phyloP scores from a whole-genome alignment of 768 basidiomycete genomes.

The Psilocybe sp. region DNA sequence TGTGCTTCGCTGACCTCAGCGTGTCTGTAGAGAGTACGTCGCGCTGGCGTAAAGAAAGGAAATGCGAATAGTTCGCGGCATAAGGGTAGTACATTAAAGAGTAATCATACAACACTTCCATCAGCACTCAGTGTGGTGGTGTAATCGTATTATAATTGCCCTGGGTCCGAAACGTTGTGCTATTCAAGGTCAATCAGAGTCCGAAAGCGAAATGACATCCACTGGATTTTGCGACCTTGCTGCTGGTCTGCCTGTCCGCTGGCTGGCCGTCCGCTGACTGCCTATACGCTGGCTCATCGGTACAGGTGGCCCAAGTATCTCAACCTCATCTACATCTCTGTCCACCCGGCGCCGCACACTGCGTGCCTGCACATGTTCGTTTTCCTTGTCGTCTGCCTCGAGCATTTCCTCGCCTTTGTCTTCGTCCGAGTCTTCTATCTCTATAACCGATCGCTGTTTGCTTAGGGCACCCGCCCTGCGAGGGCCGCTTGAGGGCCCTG shows the following conservation, averaged over 20 bases:
- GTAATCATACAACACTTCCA: too few relatives aligned
- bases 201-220: conserved; percentile 61
- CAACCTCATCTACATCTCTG: background rate
- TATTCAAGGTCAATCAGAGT: conserved; percentile 22
- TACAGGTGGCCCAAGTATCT: background rate
- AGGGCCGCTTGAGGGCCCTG: background rate
- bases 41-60: too few relatives aligned
- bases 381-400: conserved; percentile 63
- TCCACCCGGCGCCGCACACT: conserved; percentile 43
- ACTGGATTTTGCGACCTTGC: conserved; percentile 20
- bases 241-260: conserved; percentile 17
- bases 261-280: conserved; percentile 11
- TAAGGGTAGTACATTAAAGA: too few relatives aligned
- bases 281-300: conserved; percentile 15
- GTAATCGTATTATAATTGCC: too few relatives aligned
- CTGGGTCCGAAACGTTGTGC: too few relatives aligned
- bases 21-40: conserved; percentile 9
- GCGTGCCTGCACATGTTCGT: conserved; percentile 48
- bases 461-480: background rate
- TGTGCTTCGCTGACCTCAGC: conserved; percentile 18
- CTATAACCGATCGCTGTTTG: conserved; percentile 30
- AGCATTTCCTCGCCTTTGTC: conserved; percentile 33
- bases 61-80: too few relatives aligned
- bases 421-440: conserved; percentile 31
- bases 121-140: too few relatives aligned